Evolutionary conservation across 163 green algal species (phyloP).

Genomic region (Chloromonas sp.): DNA sequence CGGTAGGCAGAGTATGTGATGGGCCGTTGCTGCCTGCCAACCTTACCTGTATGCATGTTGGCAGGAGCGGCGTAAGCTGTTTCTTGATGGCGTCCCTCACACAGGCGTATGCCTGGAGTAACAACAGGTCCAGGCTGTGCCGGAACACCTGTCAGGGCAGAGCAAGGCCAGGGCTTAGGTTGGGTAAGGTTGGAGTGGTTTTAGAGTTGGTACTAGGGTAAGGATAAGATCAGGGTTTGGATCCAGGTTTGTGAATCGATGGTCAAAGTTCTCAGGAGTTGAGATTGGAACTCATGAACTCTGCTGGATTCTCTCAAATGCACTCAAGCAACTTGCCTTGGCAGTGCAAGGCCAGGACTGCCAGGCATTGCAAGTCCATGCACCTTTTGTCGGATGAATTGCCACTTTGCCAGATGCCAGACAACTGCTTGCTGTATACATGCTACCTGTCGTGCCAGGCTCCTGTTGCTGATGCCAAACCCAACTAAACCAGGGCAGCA

Average conservation of each 20-base stretch:
- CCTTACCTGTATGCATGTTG: constrained; percentile 16
- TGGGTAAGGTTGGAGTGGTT: not conserved
- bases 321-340: too few relatives aligned
- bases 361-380: too few relatives aligned
- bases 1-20: not conserved
- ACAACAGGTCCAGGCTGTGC: constrained; percentile 11
- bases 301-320: not conserved
- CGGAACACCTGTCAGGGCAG: not conserved
- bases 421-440: too few relatives aligned
- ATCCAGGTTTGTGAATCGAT: too few relatives aligned
- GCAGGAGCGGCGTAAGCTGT: constrained; percentile 15
- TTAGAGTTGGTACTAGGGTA: not conserved
- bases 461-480: too few relatives aligned
- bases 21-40: not conserved
- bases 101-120: constrained; percentile 19
- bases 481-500: too few relatives aligned
- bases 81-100: constrained; percentile 24
- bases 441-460: too few relatives aligned
- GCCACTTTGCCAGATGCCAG: too few relatives aligned
- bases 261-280: not conserved
- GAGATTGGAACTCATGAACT: not conserved
- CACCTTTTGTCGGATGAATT: too few relatives aligned
- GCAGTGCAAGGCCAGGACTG: too few relatives aligned
- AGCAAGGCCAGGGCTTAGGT: not conserved
- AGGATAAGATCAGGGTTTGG: not conserved